Evolutionary conservation across 2,329 filamentous ascomycete species (phyloP).

Genomic region (Diaporthe humulicola): DNA sequence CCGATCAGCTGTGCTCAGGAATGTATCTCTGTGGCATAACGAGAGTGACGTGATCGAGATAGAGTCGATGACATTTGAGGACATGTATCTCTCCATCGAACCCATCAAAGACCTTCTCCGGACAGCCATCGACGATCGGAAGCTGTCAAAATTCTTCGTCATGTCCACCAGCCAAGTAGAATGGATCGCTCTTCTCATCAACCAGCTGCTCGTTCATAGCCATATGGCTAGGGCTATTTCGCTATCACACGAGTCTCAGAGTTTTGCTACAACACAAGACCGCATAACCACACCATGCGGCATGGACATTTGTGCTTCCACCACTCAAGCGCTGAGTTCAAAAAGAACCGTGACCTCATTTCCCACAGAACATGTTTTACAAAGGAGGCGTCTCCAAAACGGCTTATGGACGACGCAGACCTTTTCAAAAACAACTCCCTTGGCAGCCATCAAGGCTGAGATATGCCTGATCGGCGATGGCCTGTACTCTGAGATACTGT

Average conservation of each 20-base stretch:
- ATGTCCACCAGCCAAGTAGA: background rate
- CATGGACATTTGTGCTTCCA: accelerated
- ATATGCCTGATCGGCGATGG: background rate
- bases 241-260: background rate
- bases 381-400: background rate
- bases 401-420: background rate
- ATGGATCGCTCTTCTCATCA: background rate
- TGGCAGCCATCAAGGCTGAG: background rate
- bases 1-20: background rate
- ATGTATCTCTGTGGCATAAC: background rate
- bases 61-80: background rate
- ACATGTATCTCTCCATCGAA: background rate
- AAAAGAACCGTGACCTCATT: too few species aligned
- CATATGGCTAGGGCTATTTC: background rate
- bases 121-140: background rate
- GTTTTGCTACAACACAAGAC: background rate
- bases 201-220: background rate
- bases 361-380: background rate
- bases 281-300: background rate
- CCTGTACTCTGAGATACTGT: background rate
- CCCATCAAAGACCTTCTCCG: background rate
- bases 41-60: background rate
- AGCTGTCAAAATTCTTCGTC: background rate
- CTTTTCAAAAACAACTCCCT: background rate
- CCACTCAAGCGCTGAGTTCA: background rate